These are phyloP conservation scores for Aspergillus calidoustus DNA, from an alignment of 2,329 filamentous ascomycete genomes.

Conservation along the genomic window DNA sequence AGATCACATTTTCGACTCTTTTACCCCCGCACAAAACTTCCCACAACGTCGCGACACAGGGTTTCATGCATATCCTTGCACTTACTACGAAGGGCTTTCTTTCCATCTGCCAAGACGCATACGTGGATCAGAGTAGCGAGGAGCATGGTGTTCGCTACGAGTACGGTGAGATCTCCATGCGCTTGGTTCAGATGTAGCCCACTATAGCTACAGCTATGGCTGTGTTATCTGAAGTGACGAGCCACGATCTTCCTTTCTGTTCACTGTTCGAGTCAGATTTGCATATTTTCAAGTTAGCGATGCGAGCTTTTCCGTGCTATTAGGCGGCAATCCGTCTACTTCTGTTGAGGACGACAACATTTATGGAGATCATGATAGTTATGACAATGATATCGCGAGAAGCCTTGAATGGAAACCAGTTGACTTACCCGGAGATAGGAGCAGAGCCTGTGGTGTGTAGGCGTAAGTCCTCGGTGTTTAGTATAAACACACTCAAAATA, in stretches of 20 bases:
- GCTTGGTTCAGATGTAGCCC: slow-evolving; percentile 22
- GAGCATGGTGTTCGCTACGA: slow-evolving; percentile 27
- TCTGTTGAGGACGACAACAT: background rate
- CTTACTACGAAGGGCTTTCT: slow-evolving; percentile 70
- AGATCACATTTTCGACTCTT: slow-evolving; percentile 70
- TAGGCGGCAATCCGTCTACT: background rate
- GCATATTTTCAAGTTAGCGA: background rate
- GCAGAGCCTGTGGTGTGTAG: too few relatives aligned
- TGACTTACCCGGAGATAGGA: background rate
- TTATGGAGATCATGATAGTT: background rate
- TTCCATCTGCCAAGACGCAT: slow-evolving; percentile 63
- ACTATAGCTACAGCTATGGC: background rate
- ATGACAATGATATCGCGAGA: background rate
- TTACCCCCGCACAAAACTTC: slow-evolving; percentile 62
- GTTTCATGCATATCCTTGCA: slow-evolving; percentile 73
- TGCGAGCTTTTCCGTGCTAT: background rate
- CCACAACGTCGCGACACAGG: slow-evolving; percentile 71
- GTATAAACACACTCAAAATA: background rate
- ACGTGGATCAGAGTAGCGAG: slow-evolving; percentile 38
- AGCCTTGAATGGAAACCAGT: background rate
- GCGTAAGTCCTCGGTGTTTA: background rate
- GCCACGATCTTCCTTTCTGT: background rate
- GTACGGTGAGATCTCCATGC: slow-evolving; percentile 37
- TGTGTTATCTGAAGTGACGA: background rate
- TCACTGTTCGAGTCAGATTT: background rate